Evolutionary conservation across 2,329 filamentous ascomycete genomes (phyloP).

Genomic region (Whalleya microplaca): DNA sequence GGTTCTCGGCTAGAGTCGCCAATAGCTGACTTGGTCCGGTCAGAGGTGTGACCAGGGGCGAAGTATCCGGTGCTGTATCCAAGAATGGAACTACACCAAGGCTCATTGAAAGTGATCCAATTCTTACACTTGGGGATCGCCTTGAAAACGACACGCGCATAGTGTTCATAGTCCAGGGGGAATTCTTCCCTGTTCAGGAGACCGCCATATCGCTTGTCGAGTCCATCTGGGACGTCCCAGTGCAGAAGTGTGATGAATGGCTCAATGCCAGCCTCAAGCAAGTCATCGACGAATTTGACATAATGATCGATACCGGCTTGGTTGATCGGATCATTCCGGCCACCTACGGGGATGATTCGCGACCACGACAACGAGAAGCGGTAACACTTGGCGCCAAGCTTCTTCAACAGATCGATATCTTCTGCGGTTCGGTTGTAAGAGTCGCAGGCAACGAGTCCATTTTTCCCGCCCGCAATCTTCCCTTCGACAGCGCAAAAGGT

Average conservation of each 20-base stretch:
- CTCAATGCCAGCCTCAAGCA: slow-evolving; percentile 74
- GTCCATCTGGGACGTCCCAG: slow-evolving; percentile 81
- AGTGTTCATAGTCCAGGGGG: slow-evolving; percentile 78
- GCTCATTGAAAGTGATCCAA: slow-evolving; percentile 93
- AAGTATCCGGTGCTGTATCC: slow-evolving; percentile 79
- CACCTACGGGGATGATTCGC: slow-evolving; percentile 83
- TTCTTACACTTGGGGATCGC: slow-evolving; percentile 77
- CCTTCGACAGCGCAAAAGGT: slow-evolving; percentile 80
- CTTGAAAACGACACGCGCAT: slow-evolving; percentile 76
- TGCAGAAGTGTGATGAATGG: slow-evolving; percentile 86
- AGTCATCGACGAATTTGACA: slow-evolving; percentile 75
- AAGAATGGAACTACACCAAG: slow-evolving; percentile 81
- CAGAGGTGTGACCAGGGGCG: slow-evolving; percentile 80
- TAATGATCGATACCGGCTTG: slow-evolving; percentile 78
- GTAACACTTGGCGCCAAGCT: slow-evolving; percentile 73
- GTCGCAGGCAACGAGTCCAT: slow-evolving; percentile 80
- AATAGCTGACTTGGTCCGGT: slow-evolving; percentile 69
- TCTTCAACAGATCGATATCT: slow-evolving; percentile 78
- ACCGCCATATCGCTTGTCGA: slow-evolving; percentile 82
- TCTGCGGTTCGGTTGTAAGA: slow-evolving; percentile 80
- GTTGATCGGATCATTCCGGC: slow-evolving; percentile 81
- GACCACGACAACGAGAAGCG: slow-evolving; percentile 87
- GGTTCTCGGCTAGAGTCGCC: slow-evolving; percentile 78
- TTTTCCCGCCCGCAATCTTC: slow-evolving; percentile 79
- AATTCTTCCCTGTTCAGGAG: slow-evolving; percentile 82